A percentile compares a stretch with the other conserved stretches of the same genome.
phyloP scores from a whole-genome alignment of 2,329 filamentous ascomycete genomes.

The Periconia digitata region DNA sequence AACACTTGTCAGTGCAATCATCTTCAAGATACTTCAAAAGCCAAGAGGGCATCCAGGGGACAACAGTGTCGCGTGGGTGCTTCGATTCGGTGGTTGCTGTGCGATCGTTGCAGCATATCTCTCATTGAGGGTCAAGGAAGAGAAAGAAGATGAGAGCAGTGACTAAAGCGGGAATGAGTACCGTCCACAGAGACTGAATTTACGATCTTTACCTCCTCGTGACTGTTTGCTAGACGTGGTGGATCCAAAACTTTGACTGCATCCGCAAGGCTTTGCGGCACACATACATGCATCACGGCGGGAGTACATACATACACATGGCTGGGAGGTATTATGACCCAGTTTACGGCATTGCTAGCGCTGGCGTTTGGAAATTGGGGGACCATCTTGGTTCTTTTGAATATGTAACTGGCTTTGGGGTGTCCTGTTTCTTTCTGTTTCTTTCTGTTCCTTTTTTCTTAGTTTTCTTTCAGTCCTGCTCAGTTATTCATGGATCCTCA shows the following conservation, averaged over 20 bases:
- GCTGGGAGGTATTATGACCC: neutral
- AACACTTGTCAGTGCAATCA: slow-evolving; percentile 77
- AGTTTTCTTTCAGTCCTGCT: no score
- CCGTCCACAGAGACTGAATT: slow-evolving; percentile 5
- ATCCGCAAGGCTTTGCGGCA: neutral
- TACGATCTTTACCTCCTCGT: no score
- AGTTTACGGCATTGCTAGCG: neutral
- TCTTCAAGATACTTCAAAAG: slow-evolving; percentile 86
- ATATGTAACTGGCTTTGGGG: no score
- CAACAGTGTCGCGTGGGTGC: slow-evolving; percentile 81
- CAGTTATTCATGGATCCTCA: no score
- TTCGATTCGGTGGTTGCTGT: slow-evolving; percentile 79
- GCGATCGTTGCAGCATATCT: slow-evolving; percentile 77
- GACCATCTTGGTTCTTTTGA: neutral
- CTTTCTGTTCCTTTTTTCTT: neutral
- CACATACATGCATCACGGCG: neutral
- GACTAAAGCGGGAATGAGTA: neutral
- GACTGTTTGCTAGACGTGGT: no score
- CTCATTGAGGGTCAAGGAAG: slow-evolving; percentile 68
- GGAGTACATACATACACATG: neutral
- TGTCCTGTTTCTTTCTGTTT: neutral
- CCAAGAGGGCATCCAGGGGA: slow-evolving; percentile 82
- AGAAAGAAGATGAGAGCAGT: slow-evolving; percentile 38
- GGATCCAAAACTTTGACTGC: no score
- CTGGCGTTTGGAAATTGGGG: neutral